Evolutionary conservation across 768 basidiomycete genomes (phyloP), one percentile per base, ranked within the genome.

Genomic region (Cystobasidium ongulense): DNA sequence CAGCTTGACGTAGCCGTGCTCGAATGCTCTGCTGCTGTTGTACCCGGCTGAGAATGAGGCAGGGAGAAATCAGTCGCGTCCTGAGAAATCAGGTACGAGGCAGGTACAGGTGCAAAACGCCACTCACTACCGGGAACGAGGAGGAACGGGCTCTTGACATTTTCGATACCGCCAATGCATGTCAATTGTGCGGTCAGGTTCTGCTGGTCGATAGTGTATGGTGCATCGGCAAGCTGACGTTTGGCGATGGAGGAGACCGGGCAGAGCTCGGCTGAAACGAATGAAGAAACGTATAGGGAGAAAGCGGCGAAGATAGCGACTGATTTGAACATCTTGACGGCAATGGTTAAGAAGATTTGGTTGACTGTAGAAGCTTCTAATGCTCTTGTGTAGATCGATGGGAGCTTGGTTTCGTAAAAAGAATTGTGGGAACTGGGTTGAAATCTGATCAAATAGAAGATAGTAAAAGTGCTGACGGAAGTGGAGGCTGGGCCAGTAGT

Each of bases 121-220:
- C 31, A 71, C 68, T 54, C 36, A 71, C 68, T 71, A n/a, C 68
- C 68, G 25, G 68, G 68, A 21, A 71, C 68, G 8, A 71, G 68
- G 8, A 71, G 53, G 36, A 57, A 71, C n/a, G 68, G 68, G 68
- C 54, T 71, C 33, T 35, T 31, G 13, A 46, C 50, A 52, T 54
- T 59, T 18, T 52, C 52, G 38, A 71, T 29, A 31, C 68, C 68
- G 18, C 53, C 53, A 35, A 59, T 46, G 54, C 68, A 71, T 8
- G 27, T 46, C 18, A 71, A 35, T 21, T 25, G 4, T 3, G 18
- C 31, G 10, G 52, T 59, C 33, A 71, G 68, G 23, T 71, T 35
- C 25, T 39, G 63, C 18, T 38, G 41, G 36, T 64, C 63, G 38
- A 64, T 64, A 15, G 63, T 36, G 63, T 39, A 64, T 38, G 63